Evolutionary conservation across 164 flowering plant species (phyloP).

Genomic region (Berberis vulgaris): DNA sequence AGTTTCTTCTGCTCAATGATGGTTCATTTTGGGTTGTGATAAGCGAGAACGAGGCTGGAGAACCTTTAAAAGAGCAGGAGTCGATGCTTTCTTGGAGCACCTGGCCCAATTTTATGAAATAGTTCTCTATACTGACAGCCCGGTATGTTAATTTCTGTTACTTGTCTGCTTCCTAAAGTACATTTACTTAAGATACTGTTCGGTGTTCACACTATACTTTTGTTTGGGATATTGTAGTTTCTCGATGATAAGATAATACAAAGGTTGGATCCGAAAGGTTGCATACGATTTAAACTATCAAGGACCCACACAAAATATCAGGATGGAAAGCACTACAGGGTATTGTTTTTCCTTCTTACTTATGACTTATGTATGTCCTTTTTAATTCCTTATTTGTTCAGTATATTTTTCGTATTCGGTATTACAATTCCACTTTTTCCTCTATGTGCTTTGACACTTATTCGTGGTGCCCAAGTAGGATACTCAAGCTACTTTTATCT

Average conservation of each 20-base stretch:
- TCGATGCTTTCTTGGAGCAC: not conserved
- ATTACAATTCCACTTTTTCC: no score
- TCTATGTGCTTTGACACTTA: no score
- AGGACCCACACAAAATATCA: slow-evolving; percentile 76
- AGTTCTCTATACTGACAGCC: not conserved
- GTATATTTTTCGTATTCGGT: no score
- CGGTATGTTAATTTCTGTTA: not conserved
- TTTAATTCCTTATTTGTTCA: no score
- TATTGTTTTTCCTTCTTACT: slow-evolving; percentile 15
- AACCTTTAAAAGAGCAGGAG: not conserved
- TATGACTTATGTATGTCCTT: not conserved
- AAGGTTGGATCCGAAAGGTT: slow-evolving; percentile 61
- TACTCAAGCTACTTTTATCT: not conserved
- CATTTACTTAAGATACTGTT: not conserved
- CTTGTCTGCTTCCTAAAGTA: not conserved
- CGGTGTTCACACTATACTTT: not conserved
- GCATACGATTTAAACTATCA: slow-evolving; percentile 56
- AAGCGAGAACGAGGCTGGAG: not conserved
- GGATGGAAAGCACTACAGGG: slow-evolving; percentile 82
- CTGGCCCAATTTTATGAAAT: not conserved
- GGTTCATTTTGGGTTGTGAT: not conserved
- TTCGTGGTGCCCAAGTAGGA: no score
- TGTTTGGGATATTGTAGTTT: slow-evolving; percentile 37
- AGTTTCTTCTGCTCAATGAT: not conserved
- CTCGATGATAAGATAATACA: slow-evolving; percentile 69